Percentiles rank a stretch among this genome's conserved stretches.
phyloP scores from a whole-genome alignment of 305 asterid species.

The Withania somnifera region DNA sequence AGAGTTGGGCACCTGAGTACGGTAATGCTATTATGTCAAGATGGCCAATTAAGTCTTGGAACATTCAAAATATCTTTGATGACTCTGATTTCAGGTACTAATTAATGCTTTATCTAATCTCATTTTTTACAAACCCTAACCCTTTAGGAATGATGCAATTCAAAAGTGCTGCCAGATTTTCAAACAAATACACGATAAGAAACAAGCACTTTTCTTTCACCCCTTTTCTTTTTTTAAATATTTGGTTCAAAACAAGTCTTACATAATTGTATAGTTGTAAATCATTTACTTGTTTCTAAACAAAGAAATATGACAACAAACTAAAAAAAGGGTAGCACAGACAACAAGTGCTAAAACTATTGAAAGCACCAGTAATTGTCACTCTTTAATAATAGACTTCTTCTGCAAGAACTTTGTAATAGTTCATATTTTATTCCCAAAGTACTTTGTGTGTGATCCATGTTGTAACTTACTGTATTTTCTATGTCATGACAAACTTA shows the following conservation, averaged over 20 bases:
- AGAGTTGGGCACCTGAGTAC: constrained; percentile 96
- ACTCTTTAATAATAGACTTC: background rate
- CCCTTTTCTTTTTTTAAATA: no score
- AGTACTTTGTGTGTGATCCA: background rate
- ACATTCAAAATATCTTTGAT: constrained; percentile 63
- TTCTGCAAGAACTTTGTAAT: background rate
- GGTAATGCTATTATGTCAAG: constrained; percentile 83
- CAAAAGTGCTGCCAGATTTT: background rate
- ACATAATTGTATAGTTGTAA: no score
- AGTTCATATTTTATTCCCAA: background rate
- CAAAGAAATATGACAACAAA: no score
- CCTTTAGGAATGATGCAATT: background rate
- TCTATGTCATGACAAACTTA: background rate
- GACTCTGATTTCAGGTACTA: constrained; percentile 79
- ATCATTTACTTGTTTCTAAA: no score
- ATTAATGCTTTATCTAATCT: background rate
- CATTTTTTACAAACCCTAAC: background rate
- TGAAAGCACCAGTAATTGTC: background rate
- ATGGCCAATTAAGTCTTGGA: constrained; percentile 89
- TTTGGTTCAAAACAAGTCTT: no score
- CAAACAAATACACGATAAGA: background rate
- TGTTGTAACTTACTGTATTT: background rate
- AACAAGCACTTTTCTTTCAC: no score
- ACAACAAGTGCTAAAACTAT: background rate
- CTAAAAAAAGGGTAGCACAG: no score